A percentile compares a stretch with the other conserved stretches of the same genome.
phyloP scores from a whole-genome alignment of 164 flowering plant species.

The Tinospora cordifolia region DNA sequence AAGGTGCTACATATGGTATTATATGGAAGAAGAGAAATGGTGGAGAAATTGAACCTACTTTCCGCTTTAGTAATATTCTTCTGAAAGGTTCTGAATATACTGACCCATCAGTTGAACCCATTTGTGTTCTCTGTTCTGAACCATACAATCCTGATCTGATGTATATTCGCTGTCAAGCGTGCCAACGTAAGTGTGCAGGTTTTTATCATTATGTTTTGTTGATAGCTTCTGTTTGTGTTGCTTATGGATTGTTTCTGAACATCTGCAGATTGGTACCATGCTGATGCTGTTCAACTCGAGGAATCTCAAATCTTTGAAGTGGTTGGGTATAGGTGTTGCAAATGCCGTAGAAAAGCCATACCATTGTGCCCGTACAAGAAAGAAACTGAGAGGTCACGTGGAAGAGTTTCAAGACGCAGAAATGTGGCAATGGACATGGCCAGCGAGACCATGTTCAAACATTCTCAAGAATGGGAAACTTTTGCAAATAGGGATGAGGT shows the following conservation, averaged over 20 bases:
- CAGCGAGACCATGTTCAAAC: slow-evolving; percentile 23
- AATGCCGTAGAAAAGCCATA: slow-evolving; percentile 60
- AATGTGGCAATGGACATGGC: slow-evolving; percentile 17
- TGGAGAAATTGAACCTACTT: slow-evolving; percentile 38
- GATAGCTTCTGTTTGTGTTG: not conserved
- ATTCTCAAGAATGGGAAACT: slow-evolving; percentile 22
- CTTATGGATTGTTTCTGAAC: slow-evolving; percentile 5
- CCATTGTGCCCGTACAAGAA: slow-evolving; percentile 63
- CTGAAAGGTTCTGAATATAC: slow-evolving; percentile 29
- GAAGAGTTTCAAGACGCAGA: slow-evolving; percentile 29
- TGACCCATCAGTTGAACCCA: slow-evolving; percentile 22
- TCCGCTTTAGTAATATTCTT: slow-evolving; percentile 54
- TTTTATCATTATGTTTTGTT: not conserved
- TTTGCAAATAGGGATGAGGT: slow-evolving; percentile 27
- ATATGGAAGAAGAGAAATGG: slow-evolving; percentile 54
- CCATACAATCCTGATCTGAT: slow-evolving; percentile 63
- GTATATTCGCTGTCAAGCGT: slow-evolving; percentile 70
- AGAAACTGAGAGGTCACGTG: slow-evolving; percentile 14
- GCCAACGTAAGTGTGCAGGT: slow-evolving; percentile 50
- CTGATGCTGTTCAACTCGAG: slow-evolving; percentile 73
- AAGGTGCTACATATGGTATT: slow-evolving; percentile 39
- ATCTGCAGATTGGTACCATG: slow-evolving; percentile 87
- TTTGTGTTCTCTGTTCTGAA: slow-evolving; percentile 54
- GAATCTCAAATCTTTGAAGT: slow-evolving; percentile 58
- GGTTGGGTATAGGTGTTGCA: slow-evolving; percentile 82